A percentile compares a stretch with the other conserved stretches of the same genome.
These are phyloP conservation scores for Mycena latifolia DNA, from an alignment of 768 basidiomycete species.

Conservation along the genomic window DNA sequence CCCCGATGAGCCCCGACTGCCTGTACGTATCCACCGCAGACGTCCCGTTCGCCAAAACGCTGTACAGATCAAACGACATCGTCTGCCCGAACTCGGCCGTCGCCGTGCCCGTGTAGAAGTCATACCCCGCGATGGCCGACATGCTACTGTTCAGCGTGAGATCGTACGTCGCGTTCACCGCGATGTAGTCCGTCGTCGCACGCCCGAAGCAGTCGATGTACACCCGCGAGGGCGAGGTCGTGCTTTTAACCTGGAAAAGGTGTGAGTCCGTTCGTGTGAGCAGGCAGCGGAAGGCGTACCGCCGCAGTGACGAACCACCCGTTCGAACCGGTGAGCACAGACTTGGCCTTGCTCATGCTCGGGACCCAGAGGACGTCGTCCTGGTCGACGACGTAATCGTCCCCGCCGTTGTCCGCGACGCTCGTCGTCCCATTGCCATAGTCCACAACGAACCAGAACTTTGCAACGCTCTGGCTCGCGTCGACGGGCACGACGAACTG, in stretches of 20 bases:
- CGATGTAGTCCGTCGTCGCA: conserved; percentile 46
- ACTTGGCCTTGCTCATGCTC: conserved; percentile 31
- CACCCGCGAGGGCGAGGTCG: conserved; percentile 47
- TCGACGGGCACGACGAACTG: conserved; percentile 38
- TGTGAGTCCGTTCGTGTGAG: conserved; percentile 21
- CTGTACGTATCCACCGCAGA: conserved; percentile 21
- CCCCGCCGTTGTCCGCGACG: conserved; percentile 30
- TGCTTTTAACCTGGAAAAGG: conserved; percentile 40
- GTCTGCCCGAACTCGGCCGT: conserved; percentile 32
- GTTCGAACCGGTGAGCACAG: conserved; percentile 15
- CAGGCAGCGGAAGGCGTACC: conserved; percentile 24
- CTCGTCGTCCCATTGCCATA: conserved; percentile 33
- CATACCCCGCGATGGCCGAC: conserved; percentile 47
- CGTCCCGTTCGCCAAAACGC: conserved; percentile 25
- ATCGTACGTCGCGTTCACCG: conserved; percentile 47
- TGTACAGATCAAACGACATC: conserved; percentile 32
- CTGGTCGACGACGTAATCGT: conserved; percentile 26
- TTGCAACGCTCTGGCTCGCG: conserved; percentile 31
- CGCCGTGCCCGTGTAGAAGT: conserved; percentile 46
- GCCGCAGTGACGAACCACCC: conserved; percentile 11
- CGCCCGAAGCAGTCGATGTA: conserved; percentile 47
- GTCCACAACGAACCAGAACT: conserved; percentile 39
- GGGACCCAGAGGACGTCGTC: conserved; percentile 32
- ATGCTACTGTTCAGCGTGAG: conserved; percentile 44
- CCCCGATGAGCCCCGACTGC: conserved; percentile 30